Base-by-base conservation (phyloP, 495 filamentous ascomycete genomes). In the Penicillium pancosmium region DNA sequence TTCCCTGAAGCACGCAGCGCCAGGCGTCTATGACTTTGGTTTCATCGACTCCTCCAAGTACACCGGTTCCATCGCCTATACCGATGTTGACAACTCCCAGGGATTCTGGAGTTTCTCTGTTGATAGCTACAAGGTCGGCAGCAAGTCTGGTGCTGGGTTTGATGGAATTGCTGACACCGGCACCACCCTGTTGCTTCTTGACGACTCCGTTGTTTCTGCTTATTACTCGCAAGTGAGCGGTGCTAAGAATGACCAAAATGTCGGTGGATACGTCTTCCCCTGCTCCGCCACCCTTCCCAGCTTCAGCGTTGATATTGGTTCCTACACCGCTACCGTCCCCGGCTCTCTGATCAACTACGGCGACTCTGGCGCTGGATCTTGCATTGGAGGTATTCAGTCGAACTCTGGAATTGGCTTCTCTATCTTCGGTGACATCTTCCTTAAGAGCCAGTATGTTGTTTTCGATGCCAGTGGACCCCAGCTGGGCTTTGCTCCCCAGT, bases 361-460 rank as follows among this genome's bases (percentile, higher is more conserved):
- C 4, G 63, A 71, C 35, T 50, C 69, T 33, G 74, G 74, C 16
- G 65, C 62, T 36, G 69, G 79, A 27, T 78, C 65, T 40, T 90
- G 87, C 70, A 84, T 78, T 62, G 87, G 87, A 48, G 82, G 82
- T 12, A 76, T 90, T 41, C 86, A 89, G 72, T 66, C 67, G 27
- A 82, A 86, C 68, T 68, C 71, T 12, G 84, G 84, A 49, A 79
- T 89, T 35, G 83, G 78, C 9, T 83, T 90, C 64, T 79, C 79
- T 53, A 91, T 92, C 68, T 85, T 87, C 44, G 89, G 89, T 38
- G 89, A 91, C 56, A 79, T 91, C 33, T 89, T 89, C 62, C 80
- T 93, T 55, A 91, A 92, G 78, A 80, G 82, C 54, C 84, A 89
- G 61, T 91, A 87, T 67, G 89, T 88, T 33, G 84, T 93, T 1